phyloP scores from a whole-genome alignment of 768 basidiomycete genomes.

The Lactarius quietus region DNA sequence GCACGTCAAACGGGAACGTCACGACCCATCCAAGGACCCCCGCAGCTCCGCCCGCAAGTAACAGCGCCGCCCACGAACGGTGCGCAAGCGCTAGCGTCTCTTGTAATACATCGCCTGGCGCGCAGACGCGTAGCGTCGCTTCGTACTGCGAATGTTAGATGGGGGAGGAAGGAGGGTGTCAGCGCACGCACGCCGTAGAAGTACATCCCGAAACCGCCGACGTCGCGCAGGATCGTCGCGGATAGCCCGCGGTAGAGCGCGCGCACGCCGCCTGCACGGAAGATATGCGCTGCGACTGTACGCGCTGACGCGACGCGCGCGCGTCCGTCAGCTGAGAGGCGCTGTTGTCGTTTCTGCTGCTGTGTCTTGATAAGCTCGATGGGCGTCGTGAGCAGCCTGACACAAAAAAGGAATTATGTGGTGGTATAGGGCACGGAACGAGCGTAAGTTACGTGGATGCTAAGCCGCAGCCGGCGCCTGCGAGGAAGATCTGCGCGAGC shows the following conservation, averaged over 20 bases:
- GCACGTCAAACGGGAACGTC: conserved; percentile 86
- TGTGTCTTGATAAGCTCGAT: conserved; percentile 88
- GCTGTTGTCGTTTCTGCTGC: conserved; percentile 54
- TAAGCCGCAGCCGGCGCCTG: conserved; percentile 78
- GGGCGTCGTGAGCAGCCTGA: conserved; percentile 72
- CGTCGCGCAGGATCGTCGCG: conserved; percentile 72
- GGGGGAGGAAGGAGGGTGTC: no score
- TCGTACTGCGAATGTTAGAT: conserved; percentile 47
- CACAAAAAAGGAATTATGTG: neutral
- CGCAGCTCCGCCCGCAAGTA: conserved; percentile 72
- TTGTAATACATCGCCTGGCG: conserved; percentile 41
- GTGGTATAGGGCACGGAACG: neutral
- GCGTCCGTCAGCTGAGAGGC: neutral
- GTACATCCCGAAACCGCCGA: conserved; percentile 76
- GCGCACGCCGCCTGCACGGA: conserved; percentile 50
- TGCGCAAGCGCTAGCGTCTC: conserved; percentile 32
- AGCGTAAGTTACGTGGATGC: conserved; percentile 74
- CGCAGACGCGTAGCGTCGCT: conserved; percentile 53
- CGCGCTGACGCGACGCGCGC: conserved; percentile 33
- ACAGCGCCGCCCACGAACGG: conserved; percentile 50
- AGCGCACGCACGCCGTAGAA: conserved; percentile 39
- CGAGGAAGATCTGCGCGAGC: conserved; percentile 67
- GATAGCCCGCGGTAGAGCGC: conserved; percentile 77
- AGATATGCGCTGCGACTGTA: conserved; percentile 54
- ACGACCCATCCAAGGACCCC: conserved; percentile 73